phyloP scores from a whole-genome alignment of 1,284 basidiomycete genomes.

The Marasmius tenuissimus region DNA sequence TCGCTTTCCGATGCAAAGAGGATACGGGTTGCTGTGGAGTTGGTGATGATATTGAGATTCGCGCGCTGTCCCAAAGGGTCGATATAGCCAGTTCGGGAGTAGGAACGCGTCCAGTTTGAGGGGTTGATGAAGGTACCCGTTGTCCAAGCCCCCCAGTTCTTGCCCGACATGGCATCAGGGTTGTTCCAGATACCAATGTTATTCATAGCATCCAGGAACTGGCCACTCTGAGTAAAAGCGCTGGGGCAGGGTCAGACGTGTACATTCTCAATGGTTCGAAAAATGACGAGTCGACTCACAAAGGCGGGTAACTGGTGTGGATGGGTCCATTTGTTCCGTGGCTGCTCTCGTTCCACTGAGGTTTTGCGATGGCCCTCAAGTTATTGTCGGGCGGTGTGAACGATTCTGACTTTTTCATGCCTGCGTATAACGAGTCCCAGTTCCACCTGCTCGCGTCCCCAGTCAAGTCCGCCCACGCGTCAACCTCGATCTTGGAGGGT shows the following conservation, averaged over 20 bases:
- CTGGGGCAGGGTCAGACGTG: no score
- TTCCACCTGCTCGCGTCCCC: constrained; percentile 37
- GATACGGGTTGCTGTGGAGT: constrained; percentile 59
- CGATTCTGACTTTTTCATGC: constrained; percentile 45
- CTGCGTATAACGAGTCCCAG: constrained; percentile 44
- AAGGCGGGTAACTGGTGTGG: constrained; percentile 48
- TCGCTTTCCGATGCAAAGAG: constrained; percentile 48
- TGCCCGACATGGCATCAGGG: constrained; percentile 48
- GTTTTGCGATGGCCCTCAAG: constrained; percentile 34
- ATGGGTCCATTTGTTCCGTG: constrained; percentile 47
- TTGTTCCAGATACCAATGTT: constrained; percentile 42
- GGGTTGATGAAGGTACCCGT: constrained; percentile 67
- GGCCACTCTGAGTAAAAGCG: constrained; percentile 46
- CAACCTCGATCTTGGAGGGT: constrained; percentile 44
- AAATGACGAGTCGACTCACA: constrained; percentile 36
- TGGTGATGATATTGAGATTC: constrained; percentile 65
- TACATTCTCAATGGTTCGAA: no score
- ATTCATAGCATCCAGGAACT: constrained; percentile 52
- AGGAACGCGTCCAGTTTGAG: constrained; percentile 65
- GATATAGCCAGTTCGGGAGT: constrained; percentile 70
- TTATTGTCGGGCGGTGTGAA: constrained; percentile 35
- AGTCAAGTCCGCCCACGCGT: constrained; percentile 42
- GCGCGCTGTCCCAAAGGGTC: constrained; percentile 56
- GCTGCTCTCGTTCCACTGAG: constrained; percentile 38
- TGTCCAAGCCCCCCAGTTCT: constrained; percentile 53